Base-by-base conservation (phyloP, 129 eudicot species). In the Rutidosis leptorrhynchoides region DNA sequence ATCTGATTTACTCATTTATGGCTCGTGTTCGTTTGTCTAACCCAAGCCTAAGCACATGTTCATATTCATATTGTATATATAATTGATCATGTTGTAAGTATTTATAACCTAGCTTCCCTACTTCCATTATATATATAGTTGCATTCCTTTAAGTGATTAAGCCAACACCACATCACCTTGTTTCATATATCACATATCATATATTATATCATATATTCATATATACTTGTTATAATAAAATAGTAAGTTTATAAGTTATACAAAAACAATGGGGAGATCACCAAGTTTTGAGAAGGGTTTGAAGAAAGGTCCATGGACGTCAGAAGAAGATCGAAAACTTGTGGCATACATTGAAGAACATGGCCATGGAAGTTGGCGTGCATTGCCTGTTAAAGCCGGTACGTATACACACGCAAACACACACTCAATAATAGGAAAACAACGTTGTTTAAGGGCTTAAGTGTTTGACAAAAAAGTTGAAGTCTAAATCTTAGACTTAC, bases 321-420 rank as follows among this genome's bases (percentile, higher is more conserved):
- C 81, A 0, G 92, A 85, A 37, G 92, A 85, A 77, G 92, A 85
- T 67, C 77, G 76, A 20, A 85, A 85, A 63, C 83, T 85, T 5
- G 65, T 85, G 35, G 75, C 85, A 10, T 85, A 73, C 42, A 80
- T 85, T 26, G 81, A 85, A 70, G 77, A 74, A 64, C 83, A 85
- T 64, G 88, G 92, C 24, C 92, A 85, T 64, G 92, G 88, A 42
- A 82, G 87, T 64, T 85, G 92, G 92, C 76, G 88, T 7, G 87
- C 92, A 58, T 78, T 85, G 62, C 92, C 92, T 7, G 33, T 73
- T 1, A 85, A 82, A 77, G 92, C 92, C 19, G 92, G 92, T 85
- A 73, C 2, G 68, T 16, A 56, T 0, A 54, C 35, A 53, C 17
- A 26, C 32, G 1, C 10, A 11, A 1, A 40, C 45, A 58, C 57